These are phyloP conservation scores for Lentinula detonsa DNA, from an alignment of 768 basidiomycete genomes.

Conservation along the genomic window DNA sequence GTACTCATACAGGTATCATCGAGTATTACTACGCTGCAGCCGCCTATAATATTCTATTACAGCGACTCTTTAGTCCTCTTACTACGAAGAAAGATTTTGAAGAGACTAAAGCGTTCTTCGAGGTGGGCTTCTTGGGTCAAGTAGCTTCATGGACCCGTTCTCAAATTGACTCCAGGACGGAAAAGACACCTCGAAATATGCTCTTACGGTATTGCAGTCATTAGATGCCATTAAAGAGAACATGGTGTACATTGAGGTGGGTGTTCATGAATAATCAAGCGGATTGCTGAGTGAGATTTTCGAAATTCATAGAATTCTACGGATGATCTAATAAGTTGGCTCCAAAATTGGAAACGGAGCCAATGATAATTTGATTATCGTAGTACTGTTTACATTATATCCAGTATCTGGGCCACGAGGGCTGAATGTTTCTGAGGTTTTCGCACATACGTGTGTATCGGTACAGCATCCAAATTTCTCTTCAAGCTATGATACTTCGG, in stretches of 20 bases:
- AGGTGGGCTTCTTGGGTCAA: conserved; percentile 35
- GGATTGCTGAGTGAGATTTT: background rate
- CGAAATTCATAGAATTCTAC: conserved; percentile 23
- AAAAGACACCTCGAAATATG: conserved; percentile 67
- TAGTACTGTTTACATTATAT: background rate
- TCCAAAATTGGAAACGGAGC: conserved; percentile 27
- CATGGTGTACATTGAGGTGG: conserved; percentile 62
- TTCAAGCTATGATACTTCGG: background rate
- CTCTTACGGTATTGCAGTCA: conserved; percentile 56
- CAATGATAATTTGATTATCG: background rate
- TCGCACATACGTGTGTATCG: too few species aligned
- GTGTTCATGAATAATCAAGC: conserved; percentile 20
- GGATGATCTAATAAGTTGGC: conserved; percentile 50
- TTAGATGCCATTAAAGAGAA: conserved; percentile 63
- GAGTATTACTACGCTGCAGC: conserved; percentile 18
- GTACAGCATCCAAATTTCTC: too few species aligned
- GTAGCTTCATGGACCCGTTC: conserved; percentile 6
- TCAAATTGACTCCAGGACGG: conserved; percentile 26
- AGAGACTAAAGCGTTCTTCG: conserved; percentile 66
- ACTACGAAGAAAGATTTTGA: conserved; percentile 65
- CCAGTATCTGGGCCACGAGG: too few species aligned
- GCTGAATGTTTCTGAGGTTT: too few species aligned
- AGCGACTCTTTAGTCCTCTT: conserved; percentile 38
- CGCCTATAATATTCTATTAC: conserved; percentile 25
- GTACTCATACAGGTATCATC: conserved; percentile 40